Conservation (phyloP, 139 green algal genomes). For the Coelastrella sp. region DNA sequence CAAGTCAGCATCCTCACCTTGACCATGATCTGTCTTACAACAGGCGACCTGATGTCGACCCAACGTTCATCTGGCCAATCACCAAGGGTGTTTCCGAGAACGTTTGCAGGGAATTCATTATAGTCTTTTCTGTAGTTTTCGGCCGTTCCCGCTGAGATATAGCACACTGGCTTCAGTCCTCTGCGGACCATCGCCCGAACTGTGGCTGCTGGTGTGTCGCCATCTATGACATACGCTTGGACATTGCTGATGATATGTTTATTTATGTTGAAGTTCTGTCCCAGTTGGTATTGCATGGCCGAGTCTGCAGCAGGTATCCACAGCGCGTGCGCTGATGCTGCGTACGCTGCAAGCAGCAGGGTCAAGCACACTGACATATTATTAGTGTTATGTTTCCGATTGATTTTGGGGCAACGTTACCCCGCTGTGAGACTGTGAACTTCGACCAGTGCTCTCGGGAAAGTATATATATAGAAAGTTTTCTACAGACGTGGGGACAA, state of each 20-base stretch:
- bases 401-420: no score
- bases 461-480: no score
- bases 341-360: background rate
- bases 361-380: no score
- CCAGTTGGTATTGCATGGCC: background rate
- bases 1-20: no score
- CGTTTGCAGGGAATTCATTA: constrained; percentile 13
- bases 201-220: background rate
- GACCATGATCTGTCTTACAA: constrained; percentile 8
- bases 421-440: no score
- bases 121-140: constrained; percentile 2
- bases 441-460: no score
- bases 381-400: no score
- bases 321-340: background rate
- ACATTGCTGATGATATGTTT: background rate
- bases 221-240: background rate
- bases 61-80: constrained; percentile 12
- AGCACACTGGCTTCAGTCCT: constrained; percentile 31
- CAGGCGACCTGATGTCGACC: constrained; percentile 3
- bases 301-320: background rate
- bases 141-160: constrained; percentile 23
- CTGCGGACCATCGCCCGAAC: background rate
- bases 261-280: background rate
- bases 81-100: background rate
- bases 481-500: no score